phyloP scores from a whole-genome alignment of 2,329 filamentous ascomycete genomes.

The Aspergillus udagawae region DNA sequence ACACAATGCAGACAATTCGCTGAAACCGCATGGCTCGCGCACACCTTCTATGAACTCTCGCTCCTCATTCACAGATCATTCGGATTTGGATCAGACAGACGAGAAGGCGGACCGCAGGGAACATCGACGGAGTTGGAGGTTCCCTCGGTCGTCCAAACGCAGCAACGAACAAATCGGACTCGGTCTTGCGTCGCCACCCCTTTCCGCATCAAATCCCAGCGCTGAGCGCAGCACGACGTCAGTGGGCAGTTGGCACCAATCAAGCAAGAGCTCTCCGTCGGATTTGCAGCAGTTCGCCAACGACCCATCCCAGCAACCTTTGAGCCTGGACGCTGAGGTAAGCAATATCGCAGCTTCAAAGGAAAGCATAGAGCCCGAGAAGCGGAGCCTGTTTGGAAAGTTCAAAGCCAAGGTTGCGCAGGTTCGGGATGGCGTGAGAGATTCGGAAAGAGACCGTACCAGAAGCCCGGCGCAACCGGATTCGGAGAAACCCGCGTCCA shows the following conservation, averaged over 20 bases:
- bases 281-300: slow-evolving; percentile 38
- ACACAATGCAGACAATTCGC: slow-evolving; percentile 46
- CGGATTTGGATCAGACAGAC: slow-evolving; percentile 71
- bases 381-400: slow-evolving; percentile 61
- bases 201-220: slow-evolving; percentile 59
- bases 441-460: slow-evolving; percentile 50
- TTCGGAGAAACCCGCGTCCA: slow-evolving; percentile 29
- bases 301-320: slow-evolving; percentile 33
- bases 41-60: slow-evolving; percentile 72
- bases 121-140: slow-evolving; percentile 69
- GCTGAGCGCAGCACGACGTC: slow-evolving; percentile 66
- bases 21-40: slow-evolving; percentile 68
- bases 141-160: slow-evolving; percentile 54
- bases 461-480: slow-evolving; percentile 47
- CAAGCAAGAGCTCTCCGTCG: slow-evolving; percentile 43
- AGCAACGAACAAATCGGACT: slow-evolving; percentile 51
- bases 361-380: slow-evolving; percentile 43
- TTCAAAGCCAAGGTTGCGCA: slow-evolving; percentile 60
- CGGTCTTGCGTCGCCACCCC: slow-evolving; percentile 44
- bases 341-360: slow-evolving; percentile 23
- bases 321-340: slow-evolving; percentile 38
- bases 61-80: slow-evolving; percentile 70
- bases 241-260: slow-evolving; percentile 56
- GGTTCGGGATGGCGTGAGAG: slow-evolving; percentile 52
- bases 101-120: slow-evolving; percentile 62